These are phyloP conservation scores for Macrolepiota albuminosa DNA, from an alignment of 768 basidiomycete species.

Conservation along the genomic window DNA sequence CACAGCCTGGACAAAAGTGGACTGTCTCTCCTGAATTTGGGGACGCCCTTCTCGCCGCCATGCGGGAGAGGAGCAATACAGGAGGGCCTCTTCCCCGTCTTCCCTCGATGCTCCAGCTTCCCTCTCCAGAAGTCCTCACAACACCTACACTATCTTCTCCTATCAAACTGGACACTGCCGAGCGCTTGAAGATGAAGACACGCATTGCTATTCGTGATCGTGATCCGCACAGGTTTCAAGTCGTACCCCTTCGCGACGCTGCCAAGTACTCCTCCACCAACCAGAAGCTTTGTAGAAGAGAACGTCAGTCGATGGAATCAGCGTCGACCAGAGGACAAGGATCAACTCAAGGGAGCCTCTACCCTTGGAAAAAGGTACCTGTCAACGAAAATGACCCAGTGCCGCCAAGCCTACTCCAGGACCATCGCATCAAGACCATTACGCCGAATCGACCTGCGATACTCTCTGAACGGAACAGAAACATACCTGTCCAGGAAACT, in stretches of 20 bases:
- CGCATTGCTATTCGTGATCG: constrained; percentile 40
- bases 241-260: constrained; percentile 35
- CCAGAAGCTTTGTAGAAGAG: neutral
- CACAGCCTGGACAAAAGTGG: constrained; percentile 11
- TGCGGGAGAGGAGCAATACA: constrained; percentile 13
- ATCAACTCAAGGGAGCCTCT: neutral
- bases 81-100: constrained; percentile 14
- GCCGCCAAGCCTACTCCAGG: neutral
- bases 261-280: constrained; percentile 2
- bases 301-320: neutral
- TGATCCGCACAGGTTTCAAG: constrained; percentile 38
- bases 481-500: neutral
- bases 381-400: constrained; percentile 6
- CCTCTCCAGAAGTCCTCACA: constrained; percentile 9
- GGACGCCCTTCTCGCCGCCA: constrained; percentile 13
- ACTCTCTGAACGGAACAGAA: constrained; percentile 7
- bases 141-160: constrained; percentile 5
- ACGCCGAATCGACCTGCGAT: constrained; percentile 1
- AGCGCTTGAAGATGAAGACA: constrained; percentile 38
- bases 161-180: constrained; percentile 15
- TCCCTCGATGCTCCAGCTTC: constrained; percentile 14
- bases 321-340: neutral
- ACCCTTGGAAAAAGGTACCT: constrained; percentile 4
- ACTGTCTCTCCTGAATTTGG: constrained; percentile 16
- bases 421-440: neutral